Evolutionary conservation across 441 rosid genomes (phyloP), one percentile per base, ranked within the genome.

Genomic region (Monsonia emarginata): DNA sequence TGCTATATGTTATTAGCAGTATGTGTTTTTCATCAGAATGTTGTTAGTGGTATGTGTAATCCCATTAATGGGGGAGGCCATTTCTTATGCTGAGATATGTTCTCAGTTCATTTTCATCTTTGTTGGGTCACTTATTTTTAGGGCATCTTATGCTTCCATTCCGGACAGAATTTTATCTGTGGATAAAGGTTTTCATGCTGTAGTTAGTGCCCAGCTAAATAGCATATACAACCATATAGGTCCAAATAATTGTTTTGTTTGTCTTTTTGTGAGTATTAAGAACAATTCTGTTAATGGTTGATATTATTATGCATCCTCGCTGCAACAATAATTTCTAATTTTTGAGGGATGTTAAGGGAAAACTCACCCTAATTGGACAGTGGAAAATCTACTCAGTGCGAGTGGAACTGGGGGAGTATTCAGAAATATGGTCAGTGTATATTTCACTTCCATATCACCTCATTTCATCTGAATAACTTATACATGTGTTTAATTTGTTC

Each of bases 21-120:
- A n/a, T n/a, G n/a, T 50, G 5, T 24, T 27, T 44, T 54, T 38
- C 66, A 52, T 69, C 54, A n/a, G n/a, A n/a, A n/a, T n/a, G n/a
- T n/a, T n/a, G 44, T 27, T 48, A 63, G 60, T 62, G 14, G n/a
- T 38, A 28, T 36, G 22, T 32, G 9, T 18, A 56, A 28, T 42
- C 48, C 21, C 58, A 30, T 63, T 59, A 8, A 62, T 44, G 26
- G 44, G 24, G 52, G 60, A 65, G 26, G 2, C 32, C 16, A n/a
- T 0, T 56, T 28, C 57, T 10, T 38, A 11, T 8, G n/a, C 63
- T 38, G 1, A 52, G 38, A 28, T 58, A 36, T 0, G 18, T 27
- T 40, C 9, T 44, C 16, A 27, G 13, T 64, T 64, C 13, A 64
- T 19, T 50, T 64, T 44, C 56, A 38, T 24, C 21, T 22, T 28